Evolutionary conservation across 257 asterid genomes (phyloP).

Genomic region (Solanum gracilifrons): DNA sequence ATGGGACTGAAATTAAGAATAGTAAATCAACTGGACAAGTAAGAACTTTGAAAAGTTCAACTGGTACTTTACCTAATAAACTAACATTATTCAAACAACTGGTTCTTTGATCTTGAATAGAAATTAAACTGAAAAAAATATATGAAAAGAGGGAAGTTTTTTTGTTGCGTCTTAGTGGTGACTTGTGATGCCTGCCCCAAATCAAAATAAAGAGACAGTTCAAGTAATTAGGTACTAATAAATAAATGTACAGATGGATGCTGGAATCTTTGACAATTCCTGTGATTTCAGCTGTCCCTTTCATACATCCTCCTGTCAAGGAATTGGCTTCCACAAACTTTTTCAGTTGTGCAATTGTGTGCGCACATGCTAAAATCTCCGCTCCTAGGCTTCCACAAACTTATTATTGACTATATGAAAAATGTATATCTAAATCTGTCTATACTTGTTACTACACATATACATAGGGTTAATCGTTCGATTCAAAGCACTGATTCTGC

Average conservation of each 20-base stretch:
- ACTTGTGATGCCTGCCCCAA: neutral
- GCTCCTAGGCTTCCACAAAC: neutral
- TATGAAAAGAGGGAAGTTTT: neutral
- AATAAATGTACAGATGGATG: neutral
- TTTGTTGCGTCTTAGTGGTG: neutral
- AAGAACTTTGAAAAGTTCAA: neutral
- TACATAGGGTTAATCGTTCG: neutral
- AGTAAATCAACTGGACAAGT: neutral
- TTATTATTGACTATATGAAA: neutral
- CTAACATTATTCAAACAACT: neutral
- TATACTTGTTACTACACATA: neutral
- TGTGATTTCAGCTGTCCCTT: neutral
- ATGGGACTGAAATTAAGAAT: neutral
- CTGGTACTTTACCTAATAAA: neutral
- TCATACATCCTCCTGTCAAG: neutral
- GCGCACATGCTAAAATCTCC: fast-evolving
- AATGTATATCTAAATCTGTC: neutral
- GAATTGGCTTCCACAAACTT: neutral
- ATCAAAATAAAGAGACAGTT: neutral
- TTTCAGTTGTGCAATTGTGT: too few species aligned
- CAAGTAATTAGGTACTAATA: neutral
- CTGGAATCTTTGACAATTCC: neutral
- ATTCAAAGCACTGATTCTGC: neutral
- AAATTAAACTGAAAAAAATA: neutral
- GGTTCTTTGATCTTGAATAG: neutral